Conservation (phyloP, 371 early-diverging fungal genomes). For the Blakeslea trispora region DNA sequence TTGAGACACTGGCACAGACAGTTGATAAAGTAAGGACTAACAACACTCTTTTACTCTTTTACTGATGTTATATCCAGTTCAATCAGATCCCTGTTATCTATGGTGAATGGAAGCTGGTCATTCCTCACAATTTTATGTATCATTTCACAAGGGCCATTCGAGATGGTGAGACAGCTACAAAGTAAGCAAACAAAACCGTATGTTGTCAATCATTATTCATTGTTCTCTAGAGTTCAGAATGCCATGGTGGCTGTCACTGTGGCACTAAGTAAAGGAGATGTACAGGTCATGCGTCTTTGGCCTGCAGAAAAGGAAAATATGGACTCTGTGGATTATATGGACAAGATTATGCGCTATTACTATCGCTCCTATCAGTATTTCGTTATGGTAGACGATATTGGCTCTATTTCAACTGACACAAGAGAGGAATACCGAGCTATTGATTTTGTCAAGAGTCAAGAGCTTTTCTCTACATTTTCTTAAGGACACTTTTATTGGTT, state of each 20-base stretch:
- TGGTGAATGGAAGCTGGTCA: slow-evolving; percentile 24
- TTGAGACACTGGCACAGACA: slow-evolving; percentile 6
- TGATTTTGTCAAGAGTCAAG: slow-evolving; percentile 17
- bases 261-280: slow-evolving; percentile 3
- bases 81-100: slow-evolving; percentile 8
- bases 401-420: background rate
- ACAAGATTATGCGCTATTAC: slow-evolving; percentile 2
- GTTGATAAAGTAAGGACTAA: slow-evolving; percentile 12
- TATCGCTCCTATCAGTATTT: slow-evolving; percentile 21
- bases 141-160: background rate
- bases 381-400: slow-evolving; percentile 23
- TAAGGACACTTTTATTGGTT: background rate
- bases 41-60: no score
- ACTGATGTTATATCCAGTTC: slow-evolving; percentile 1
- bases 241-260: slow-evolving; percentile 5
- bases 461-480: slow-evolving; percentile 6
- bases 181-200: no score
- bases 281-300: slow-evolving; percentile 12
- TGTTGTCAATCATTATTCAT: no score
- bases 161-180: background rate
- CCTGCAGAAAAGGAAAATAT: background rate
- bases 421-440: slow-evolving; percentile 1
- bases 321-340: slow-evolving; percentile 5
- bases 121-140: slow-evolving; percentile 10
- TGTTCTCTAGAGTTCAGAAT: slow-evolving; percentile 6